Percentiles rank a stretch among this genome's conserved stretches.
Conservation (phyloP, 345 rosid genomes). For the Isatis tinctoria region DNA sequence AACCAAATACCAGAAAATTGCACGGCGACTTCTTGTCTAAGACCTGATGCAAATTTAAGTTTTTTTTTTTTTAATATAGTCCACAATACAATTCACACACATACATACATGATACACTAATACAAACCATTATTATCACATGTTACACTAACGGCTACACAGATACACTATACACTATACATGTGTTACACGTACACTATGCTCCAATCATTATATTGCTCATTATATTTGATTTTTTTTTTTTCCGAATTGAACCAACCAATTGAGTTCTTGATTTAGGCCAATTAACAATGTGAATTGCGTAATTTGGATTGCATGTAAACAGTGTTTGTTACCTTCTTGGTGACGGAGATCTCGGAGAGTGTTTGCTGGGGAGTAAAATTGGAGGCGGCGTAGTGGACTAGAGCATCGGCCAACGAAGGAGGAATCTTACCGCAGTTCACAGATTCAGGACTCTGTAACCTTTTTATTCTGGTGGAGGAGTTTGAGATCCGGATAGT, state of each 20-base stretch:
- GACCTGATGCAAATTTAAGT: slow-evolving; percentile 8
- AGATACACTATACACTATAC: too few species aligned
- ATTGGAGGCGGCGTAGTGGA: slow-evolving; percentile 73
- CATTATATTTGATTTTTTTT: background rate
- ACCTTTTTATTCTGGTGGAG: slow-evolving; percentile 1
- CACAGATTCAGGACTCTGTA: background rate
- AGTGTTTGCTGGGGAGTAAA: slow-evolving; percentile 89
- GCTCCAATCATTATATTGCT: background rate
- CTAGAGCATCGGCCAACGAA: slow-evolving; percentile 55
- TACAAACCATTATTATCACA: background rate
- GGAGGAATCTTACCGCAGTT: slow-evolving; percentile 61
- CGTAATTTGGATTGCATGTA: background rate
- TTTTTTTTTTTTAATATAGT: background rate
- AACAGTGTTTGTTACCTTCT: slow-evolving; percentile 29
- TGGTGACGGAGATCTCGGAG: slow-evolving; percentile 67
- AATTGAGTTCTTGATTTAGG: background rate
- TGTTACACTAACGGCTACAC: too few species aligned
- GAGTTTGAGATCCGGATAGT: slow-evolving; percentile 18
- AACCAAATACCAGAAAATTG: slow-evolving; percentile 83
- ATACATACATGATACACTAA: background rate
- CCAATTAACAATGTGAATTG: background rate
- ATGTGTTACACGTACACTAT: too few species aligned
- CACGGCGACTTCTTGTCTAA: slow-evolving; percentile 70
- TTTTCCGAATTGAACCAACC: background rate
- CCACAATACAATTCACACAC: too few species aligned